phyloP scores from a whole-genome alignment of 2,329 filamentous ascomycete species.

The Metarhizium sp. region DNA sequence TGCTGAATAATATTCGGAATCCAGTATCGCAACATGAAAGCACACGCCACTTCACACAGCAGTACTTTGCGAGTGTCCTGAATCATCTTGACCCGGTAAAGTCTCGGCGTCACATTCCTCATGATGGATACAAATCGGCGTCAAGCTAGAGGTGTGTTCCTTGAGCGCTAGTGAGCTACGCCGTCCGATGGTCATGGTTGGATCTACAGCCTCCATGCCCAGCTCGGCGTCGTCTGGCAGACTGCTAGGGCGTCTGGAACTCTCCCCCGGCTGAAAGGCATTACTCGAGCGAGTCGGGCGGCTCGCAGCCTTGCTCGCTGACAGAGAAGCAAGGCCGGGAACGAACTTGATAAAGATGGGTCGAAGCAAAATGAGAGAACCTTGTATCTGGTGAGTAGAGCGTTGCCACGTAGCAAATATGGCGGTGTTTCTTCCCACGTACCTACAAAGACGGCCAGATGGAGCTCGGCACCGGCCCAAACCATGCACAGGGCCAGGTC shows the following conservation, averaged over 20 bases:
- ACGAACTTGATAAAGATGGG: background rate
- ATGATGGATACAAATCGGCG: background rate
- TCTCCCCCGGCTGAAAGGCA: background rate
- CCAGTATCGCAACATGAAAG: too few relatives aligned
- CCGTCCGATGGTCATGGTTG: background rate
- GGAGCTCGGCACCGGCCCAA: constrained; percentile 21
- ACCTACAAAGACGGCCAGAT: constrained; percentile 20
- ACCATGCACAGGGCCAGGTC: constrained; percentile 16
- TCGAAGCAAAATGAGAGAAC: background rate
- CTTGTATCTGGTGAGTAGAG: background rate
- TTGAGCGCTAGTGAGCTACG: background rate
- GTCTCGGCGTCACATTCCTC: background rate
- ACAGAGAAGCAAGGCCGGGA: background rate
- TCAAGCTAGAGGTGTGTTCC: background rate
- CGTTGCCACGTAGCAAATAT: background rate
- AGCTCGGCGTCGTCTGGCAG: background rate
- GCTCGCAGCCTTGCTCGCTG: background rate
- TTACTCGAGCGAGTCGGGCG: background rate
- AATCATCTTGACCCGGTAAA: background rate
- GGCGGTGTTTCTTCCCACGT: background rate
- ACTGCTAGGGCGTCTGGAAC: background rate
- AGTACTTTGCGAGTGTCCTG: background rate
- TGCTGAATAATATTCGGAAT: too few relatives aligned
- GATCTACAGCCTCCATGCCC: background rate
- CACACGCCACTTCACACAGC: too few relatives aligned